Evolutionary conservation across 2,329 filamentous ascomycete genomes (phyloP).

Genomic region (Dactylellina drechsleri): DNA sequence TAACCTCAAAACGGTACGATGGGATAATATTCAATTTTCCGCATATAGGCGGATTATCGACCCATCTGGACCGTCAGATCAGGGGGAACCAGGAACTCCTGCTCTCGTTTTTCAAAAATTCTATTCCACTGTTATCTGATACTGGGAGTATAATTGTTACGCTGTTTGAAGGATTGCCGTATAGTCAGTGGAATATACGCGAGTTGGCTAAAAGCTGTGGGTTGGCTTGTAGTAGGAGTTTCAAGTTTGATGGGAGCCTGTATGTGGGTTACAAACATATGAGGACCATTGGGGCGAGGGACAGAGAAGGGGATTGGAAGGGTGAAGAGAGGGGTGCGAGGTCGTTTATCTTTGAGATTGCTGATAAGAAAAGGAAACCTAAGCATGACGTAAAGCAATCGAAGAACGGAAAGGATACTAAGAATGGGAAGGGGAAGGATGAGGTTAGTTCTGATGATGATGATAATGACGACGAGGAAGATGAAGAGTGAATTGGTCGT

Average conservation of each 20-base stretch:
- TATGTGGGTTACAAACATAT: slow-evolving; percentile 78
- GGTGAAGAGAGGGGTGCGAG: slow-evolving; percentile 57
- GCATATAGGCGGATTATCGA: slow-evolving; percentile 90
- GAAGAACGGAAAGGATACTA: slow-evolving; percentile 7
- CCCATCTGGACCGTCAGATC: slow-evolving; percentile 93
- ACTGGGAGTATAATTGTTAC: slow-evolving; percentile 70
- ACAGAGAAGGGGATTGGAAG: slow-evolving; percentile 57
- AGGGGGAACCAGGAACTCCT: slow-evolving; percentile 77
- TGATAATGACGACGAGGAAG: neutral
- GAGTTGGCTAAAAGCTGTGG: slow-evolving; percentile 76
- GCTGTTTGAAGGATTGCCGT: slow-evolving; percentile 91
- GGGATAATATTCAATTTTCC: slow-evolving; percentile 95
- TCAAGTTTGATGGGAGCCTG: slow-evolving; percentile 72
- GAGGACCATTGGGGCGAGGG: slow-evolving; percentile 54
- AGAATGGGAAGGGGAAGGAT: slow-evolving; percentile 9
- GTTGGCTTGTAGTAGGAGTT: slow-evolving; percentile 75
- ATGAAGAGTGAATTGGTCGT: neutral
- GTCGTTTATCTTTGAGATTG: slow-evolving; percentile 57
- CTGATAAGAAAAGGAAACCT: slow-evolving; percentile 46
- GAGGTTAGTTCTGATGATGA: slow-evolving; percentile 16
- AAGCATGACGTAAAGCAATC: slow-evolving; percentile 17
- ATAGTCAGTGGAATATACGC: slow-evolving; percentile 92
- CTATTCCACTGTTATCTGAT: slow-evolving; percentile 52
- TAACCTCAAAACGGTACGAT: slow-evolving; percentile 68
- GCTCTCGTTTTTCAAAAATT: slow-evolving; percentile 30